phyloP scores from a whole-genome alignment of 2,329 filamentous ascomycete species.

The Stachybotrys elegans region DNA sequence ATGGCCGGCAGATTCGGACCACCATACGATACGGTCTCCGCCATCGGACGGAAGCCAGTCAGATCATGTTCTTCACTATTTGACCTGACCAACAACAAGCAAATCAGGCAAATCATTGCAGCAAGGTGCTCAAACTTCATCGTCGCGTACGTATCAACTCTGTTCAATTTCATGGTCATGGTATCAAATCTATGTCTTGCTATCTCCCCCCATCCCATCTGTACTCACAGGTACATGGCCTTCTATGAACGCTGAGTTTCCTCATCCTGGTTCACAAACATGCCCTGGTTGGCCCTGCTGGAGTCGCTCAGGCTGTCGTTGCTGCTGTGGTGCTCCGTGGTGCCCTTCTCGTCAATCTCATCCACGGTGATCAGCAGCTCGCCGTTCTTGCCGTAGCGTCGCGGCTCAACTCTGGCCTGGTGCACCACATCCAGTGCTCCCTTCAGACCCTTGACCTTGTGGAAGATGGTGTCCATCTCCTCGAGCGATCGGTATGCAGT shows the following conservation, averaged over 20 bases:
- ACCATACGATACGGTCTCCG: too few relatives aligned
- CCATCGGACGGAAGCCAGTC: too few relatives aligned
- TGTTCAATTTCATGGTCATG: too few relatives aligned
- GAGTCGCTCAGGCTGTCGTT: constrained; percentile 16
- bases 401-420: constrained; percentile 41
- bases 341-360: constrained; percentile 32
- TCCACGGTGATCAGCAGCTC: constrained; percentile 47
- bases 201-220: too few relatives aligned
- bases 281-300: constrained; percentile 12
- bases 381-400: constrained; percentile 54
- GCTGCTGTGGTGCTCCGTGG: constrained; percentile 19
- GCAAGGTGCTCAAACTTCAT: too few relatives aligned
- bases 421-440: constrained; percentile 31
- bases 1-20: too few relatives aligned
- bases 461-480: constrained; percentile 63
- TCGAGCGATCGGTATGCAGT: constrained; percentile 60
- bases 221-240: too few relatives aligned
- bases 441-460: constrained; percentile 42
- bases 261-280: constrained; percentile 27
- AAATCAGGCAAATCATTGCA: too few relatives aligned
- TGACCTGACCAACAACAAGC: too few relatives aligned
- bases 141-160: too few relatives aligned
- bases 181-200: too few relatives aligned
- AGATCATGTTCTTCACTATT: too few relatives aligned
- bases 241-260: constrained; percentile 29